phyloP scores from a whole-genome alignment of 2,329 filamentous ascomycete species.

The Colletotrichum simmondsii region DNA sequence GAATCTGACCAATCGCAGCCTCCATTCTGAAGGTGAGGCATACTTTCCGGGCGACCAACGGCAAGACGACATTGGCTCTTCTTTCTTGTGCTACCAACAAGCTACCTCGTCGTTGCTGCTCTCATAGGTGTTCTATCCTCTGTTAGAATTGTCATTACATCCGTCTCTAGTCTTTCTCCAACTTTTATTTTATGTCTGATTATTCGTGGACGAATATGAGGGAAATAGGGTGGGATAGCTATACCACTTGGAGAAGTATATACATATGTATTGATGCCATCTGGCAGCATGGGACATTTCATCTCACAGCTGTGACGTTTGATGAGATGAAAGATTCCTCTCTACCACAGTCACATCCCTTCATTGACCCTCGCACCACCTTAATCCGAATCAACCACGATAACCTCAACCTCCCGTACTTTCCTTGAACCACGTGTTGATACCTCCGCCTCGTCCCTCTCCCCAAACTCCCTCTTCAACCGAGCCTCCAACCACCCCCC shows the following conservation, averaged over 20 bases:
- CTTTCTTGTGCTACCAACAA: no score
- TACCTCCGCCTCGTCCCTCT: not conserved
- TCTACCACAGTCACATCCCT: fast-evolving
- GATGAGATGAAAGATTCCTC: no score
- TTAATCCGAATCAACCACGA: not conserved
- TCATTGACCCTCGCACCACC: fast-evolving
- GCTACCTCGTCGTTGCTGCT: no score
- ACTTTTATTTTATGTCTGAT: no score
- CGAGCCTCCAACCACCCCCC: conserved; percentile 51
- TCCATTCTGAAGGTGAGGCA: not conserved
- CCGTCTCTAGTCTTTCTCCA: no score
- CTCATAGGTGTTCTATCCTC: fast-evolving
- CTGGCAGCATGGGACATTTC: no score
- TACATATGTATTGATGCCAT: no score
- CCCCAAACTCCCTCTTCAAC: not conserved
- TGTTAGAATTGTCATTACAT: fast-evolving
- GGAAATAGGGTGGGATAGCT: no score
- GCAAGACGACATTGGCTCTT: not conserved
- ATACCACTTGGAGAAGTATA: no score
- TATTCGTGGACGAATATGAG: no score
- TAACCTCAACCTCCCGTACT: not conserved
- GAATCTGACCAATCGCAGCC: not conserved
- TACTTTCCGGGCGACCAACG: not conserved
- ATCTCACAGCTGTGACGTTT: no score
- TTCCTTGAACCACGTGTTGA: not conserved